These are phyloP conservation scores for Suillus decipiens DNA, from an alignment of 768 basidiomycete genomes.

Conservation along the genomic window DNA sequence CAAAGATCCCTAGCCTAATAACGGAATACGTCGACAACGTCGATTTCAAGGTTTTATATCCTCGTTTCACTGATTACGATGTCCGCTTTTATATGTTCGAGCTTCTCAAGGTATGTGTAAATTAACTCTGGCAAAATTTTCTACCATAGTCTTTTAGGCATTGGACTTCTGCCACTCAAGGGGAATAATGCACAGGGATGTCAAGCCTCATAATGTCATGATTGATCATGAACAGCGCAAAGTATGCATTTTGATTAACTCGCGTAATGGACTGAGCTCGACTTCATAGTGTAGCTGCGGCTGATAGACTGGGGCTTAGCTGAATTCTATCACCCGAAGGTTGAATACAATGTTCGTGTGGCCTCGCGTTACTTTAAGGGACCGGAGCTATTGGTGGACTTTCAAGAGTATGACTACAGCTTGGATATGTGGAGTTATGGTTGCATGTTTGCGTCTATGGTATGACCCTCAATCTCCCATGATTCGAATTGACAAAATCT, in stretches of 20 bases:
- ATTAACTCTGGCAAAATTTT: conserved; percentile 11
- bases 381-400: conserved; percentile 94
- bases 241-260: conserved; percentile 43
- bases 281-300: conserved; percentile 59
- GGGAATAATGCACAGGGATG: conserved; percentile 98
- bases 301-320: conserved; percentile 99
- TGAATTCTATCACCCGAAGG: conserved; percentile 97
- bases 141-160: conserved; percentile 50
- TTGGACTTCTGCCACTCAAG: conserved; percentile 98
- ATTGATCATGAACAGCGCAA: conserved; percentile 97
- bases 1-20: conserved; percentile 95
- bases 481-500: conserved; percentile 7
- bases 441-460: conserved; percentile 99
- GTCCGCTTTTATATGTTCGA: conserved; percentile 97
- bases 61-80: conserved; percentile 93
- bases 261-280: conserved; percentile 8
- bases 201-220: conserved; percentile 99
- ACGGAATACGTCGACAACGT: conserved; percentile 98
- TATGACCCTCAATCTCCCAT: conserved; percentile 36
- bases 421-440: conserved; percentile 99
- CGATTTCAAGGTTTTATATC: conserved; percentile 96
- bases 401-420: conserved; percentile 98
- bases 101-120: conserved; percentile 73
- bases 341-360: conserved; percentile 97
- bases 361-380: conserved; percentile 98